Base-by-base conservation (phyloP, 2,329 filamentous ascomycete genomes). In the Botrytis fabae region DNA sequence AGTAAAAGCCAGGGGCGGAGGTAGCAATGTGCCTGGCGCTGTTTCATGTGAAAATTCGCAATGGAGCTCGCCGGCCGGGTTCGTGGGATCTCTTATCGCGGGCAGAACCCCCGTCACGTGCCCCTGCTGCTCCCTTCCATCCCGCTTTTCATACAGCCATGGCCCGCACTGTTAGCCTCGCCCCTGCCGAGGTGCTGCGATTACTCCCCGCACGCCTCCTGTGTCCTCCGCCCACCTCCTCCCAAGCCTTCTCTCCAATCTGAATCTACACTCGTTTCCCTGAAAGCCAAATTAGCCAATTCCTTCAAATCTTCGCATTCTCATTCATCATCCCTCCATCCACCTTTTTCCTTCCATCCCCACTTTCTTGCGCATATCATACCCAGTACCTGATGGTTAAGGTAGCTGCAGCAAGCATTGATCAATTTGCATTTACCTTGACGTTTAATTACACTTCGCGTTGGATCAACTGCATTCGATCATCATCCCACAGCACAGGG, bases 331-430 rank as follows among this genome's bases (percentile, higher is more conserved):
- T 71, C n/a, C 51, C 16, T 57, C 51, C 51, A 57, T 57, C 69
- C 59, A 64, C 59, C 61, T 71, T 46, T 64, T 63, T 35, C 48
- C 25, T 5, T 32, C n/a, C 16, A 44, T 71, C 70, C 61, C 70
- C 70, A 71, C 70, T 71, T 71, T 66, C 70, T 65, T 70, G 72
- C 69, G 74, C 69, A 69, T 69, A 51, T 18, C 44, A 69, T 72
- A 51, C 32, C 44, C 46, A 66, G 63, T 66, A 51, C 64, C 64
- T 66, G 44, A 66, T n/a, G 44, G 44, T 66, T 38, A 66, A 66
- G 61, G 70, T 71, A 71, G 70, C 70, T 71, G 70, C 70, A 71
- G 70, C 70, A 68, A 68, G 65, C 65, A 68, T 68, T 68, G 48
- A 57, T 68, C 48, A 57, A 68, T 68, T 57, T 68, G 57, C 42